Conservation (phyloP, 2,329 filamentous ascomycete species). For the Phyllosticta citribraziliensis region DNA sequence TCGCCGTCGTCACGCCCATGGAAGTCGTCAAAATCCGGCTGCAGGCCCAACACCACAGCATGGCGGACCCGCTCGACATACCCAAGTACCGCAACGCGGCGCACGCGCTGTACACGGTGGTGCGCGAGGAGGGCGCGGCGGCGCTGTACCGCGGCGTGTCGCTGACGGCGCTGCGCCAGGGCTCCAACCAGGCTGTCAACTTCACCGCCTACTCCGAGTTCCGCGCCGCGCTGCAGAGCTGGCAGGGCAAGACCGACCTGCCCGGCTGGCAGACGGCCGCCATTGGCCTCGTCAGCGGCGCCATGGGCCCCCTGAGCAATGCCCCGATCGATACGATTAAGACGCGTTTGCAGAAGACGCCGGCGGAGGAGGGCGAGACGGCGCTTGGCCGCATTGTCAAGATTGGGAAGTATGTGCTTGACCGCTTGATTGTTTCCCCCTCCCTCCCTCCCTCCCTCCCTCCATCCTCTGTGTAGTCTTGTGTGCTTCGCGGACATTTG, state of each 20-base stretch:
- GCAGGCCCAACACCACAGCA: conserved; percentile 94
- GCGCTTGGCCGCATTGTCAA: conserved; percentile 67
- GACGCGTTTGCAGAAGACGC: conserved; percentile 85
- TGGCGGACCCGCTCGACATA: conserved; percentile 91
- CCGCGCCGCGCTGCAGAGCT: conserved; percentile 64
- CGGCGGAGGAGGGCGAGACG: conserved; percentile 69
- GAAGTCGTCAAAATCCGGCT: conserved; percentile 98
- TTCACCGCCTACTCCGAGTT: conserved; percentile 97
- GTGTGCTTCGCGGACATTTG: no score
- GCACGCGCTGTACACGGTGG: conserved; percentile 71
- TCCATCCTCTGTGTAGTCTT: no score
- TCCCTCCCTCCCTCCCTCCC: not conserved
- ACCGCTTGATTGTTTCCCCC: not conserved
- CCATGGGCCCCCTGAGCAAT: conserved; percentile 92
- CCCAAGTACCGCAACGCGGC: conserved; percentile 97
- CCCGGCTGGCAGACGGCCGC: conserved; percentile 84
- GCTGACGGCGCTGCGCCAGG: conserved; percentile 86
- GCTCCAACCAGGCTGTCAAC: conserved; percentile 89
- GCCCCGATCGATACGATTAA: conserved; percentile 99
- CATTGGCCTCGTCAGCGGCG: conserved; percentile 83
- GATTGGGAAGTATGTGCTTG: conserved; percentile 51
- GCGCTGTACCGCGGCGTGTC: conserved; percentile 90
- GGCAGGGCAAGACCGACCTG: conserved; percentile 63
- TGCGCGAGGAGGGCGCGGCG: conserved; percentile 80
- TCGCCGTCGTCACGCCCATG: conserved; percentile 95